Evolutionary conservation across 2,329 filamentous ascomycete genomes (phyloP).

Genomic region (Trichothecium roseum): DNA sequence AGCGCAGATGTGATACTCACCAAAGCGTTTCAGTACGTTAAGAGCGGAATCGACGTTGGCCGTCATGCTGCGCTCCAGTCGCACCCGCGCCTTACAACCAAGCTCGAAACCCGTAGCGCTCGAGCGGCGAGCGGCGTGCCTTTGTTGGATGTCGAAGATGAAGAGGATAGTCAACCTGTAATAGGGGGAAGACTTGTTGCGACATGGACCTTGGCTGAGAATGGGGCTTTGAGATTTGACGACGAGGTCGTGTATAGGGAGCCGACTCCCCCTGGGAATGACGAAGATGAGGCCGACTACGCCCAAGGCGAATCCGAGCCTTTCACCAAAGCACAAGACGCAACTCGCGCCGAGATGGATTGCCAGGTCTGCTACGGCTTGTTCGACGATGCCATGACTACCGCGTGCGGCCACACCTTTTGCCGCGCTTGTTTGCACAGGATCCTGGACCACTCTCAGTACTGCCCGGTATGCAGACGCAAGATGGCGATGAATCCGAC

Average conservation of each 20-base stretch:
- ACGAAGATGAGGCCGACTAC: slow-evolving; percentile 14
- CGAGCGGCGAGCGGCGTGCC: slow-evolving; percentile 25
- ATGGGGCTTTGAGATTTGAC: slow-evolving; percentile 47
- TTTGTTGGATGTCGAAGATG: slow-evolving; percentile 25
- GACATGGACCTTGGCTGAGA: slow-evolving; percentile 54
- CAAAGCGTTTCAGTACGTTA: slow-evolving; percentile 56
- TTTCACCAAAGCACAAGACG: slow-evolving; percentile 48
- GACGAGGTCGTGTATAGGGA: slow-evolving; percentile 41
- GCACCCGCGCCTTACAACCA: slow-evolving; percentile 19
- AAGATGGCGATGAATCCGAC: slow-evolving; percentile 41
- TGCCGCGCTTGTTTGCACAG: slow-evolving; percentile 71
- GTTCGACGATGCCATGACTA: slow-evolving; percentile 74
- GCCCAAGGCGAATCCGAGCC: slow-evolving; percentile 2
- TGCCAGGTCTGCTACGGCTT: slow-evolving; percentile 82
- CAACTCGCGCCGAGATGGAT: slow-evolving; percentile 61
- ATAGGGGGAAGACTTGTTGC: slow-evolving; percentile 52
- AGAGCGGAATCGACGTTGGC: slow-evolving; percentile 37
- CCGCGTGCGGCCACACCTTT: slow-evolving; percentile 80
- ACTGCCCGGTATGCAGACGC: slow-evolving; percentile 74
- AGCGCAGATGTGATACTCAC: slow-evolving; percentile 64
- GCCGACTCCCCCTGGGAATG: slow-evolving; percentile 13
- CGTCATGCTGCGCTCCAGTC: slow-evolving; percentile 14
- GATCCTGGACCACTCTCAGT: slow-evolving; percentile 64
- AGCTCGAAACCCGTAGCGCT: too few species aligned
- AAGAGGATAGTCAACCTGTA: slow-evolving; percentile 21